Percentiles rank a stretch among this genome's conserved stretches.
Conservation (phyloP, 2,329 filamentous ascomycete genomes). For the Microsporum ferrugineum region DNA sequence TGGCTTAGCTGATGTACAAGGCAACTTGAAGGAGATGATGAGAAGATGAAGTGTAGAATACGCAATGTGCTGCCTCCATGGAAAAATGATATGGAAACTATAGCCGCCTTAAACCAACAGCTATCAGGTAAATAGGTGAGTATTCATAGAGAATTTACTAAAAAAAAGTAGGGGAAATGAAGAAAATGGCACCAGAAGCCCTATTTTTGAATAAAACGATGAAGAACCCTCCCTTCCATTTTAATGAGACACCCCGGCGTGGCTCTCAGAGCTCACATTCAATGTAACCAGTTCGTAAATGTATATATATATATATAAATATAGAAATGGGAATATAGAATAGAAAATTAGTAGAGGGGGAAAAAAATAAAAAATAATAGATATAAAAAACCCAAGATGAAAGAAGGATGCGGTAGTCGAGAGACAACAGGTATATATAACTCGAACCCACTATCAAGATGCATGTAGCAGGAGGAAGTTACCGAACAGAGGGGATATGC, state of each 20-base stretch:
- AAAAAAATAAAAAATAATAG: background rate
- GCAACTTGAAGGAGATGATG: background rate
- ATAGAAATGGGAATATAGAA: background rate
- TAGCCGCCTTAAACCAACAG: background rate
- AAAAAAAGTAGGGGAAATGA: background rate
- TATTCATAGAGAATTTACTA: background rate
- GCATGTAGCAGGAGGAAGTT: background rate
- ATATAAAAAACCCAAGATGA: background rate
- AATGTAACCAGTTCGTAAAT: background rate
- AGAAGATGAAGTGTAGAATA: background rate
- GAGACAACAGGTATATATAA: background rate
- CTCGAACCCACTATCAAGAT: background rate
- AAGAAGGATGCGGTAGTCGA: background rate
- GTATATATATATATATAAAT: background rate
- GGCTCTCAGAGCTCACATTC: slow-evolving; percentile 4
- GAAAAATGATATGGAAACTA: background rate
- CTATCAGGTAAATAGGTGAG: background rate
- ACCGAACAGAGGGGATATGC: background rate
- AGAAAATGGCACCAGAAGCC: background rate
- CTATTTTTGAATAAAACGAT: background rate
- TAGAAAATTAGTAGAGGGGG: background rate
- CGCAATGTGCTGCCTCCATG: background rate
- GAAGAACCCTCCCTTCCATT: background rate
- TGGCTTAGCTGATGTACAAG: background rate
- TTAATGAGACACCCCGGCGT: background rate